Conservation (phyloP, 23 red algal genomes). For the Cyanidioschyzon merolae region DNA sequence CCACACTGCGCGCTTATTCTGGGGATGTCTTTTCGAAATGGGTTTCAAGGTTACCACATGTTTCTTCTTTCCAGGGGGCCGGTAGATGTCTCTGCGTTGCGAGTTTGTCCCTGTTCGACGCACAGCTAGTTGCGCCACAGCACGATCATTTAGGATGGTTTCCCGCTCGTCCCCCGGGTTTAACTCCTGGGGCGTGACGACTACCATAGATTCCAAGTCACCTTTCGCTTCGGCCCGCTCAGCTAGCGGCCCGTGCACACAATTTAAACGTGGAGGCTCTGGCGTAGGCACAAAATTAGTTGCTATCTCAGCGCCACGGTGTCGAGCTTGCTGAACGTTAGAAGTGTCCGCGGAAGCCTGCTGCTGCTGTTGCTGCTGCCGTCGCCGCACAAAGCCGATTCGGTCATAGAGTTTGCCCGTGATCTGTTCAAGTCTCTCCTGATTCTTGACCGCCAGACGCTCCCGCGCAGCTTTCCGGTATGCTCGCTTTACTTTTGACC, state of each 20-base stretch:
- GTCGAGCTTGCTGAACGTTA: too few species aligned
- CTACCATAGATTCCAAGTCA: neutral
- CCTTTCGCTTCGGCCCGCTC: neutral
- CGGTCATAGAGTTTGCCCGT: neutral
- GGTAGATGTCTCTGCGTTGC: neutral
- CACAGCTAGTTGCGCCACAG: neutral
- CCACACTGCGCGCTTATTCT: slow-evolving; percentile 1
- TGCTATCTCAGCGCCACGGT: slow-evolving; percentile 43
- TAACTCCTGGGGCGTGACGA: neutral
- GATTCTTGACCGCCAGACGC: neutral
- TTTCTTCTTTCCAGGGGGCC: neutral
- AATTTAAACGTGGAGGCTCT: slow-evolving; percentile 37
- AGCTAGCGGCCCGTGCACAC: slow-evolving; percentile 48
- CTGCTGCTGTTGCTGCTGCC: neutral
- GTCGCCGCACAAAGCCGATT: neutral
- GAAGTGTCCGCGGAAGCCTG: neutral
- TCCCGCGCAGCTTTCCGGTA: neutral
- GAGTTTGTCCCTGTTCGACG: neutral
- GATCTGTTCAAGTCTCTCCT: neutral
- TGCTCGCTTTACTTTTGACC: slow-evolving; percentile 1
- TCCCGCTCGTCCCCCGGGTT: neutral
- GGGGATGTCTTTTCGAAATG: neutral
- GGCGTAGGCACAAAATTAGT: slow-evolving; percentile 52
- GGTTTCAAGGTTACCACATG: neutral
- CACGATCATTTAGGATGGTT: neutral